phyloP scores from a whole-genome alignment of 1,139 yeast genomes.

The Lodderomyces theae region DNA sequence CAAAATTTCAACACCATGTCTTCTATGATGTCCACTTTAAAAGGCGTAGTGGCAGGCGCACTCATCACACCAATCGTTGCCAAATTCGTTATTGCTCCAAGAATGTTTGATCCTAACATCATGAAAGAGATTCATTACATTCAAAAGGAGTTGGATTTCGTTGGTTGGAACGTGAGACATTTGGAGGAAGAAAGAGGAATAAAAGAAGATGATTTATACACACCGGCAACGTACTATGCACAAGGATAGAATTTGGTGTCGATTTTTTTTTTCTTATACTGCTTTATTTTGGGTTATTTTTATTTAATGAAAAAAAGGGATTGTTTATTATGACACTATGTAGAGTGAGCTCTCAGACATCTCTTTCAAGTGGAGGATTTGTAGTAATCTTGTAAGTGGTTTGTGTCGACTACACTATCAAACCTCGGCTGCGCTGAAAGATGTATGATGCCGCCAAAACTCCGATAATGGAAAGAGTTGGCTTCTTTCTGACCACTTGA shows the following conservation, averaged over 20 bases:
- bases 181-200: slow-evolving; percentile 32
- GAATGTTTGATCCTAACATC: slow-evolving; percentile 20
- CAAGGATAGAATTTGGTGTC: slow-evolving; percentile 5
- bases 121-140: slow-evolving; percentile 33
- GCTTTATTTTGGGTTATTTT: no score
- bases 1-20: background rate
- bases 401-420: no score
- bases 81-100: slow-evolving; percentile 26
- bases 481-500: no score
- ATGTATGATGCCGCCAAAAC: no score
- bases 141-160: slow-evolving; percentile 32
- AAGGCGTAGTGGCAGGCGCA: slow-evolving; percentile 31
- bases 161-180: slow-evolving; percentile 40
- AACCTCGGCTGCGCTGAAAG: no score
- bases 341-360: no score
- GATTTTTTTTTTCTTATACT: no score
- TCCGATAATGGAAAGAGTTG: no score
- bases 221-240: slow-evolving; percentile 27
- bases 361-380: no score
- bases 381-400: no score
- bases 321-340: no score
- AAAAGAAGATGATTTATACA: slow-evolving; percentile 28
- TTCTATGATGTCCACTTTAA: slow-evolving; percentile 5
- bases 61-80: slow-evolving; percentile 32
- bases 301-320: no score